Evolutionary conservation across 73 alveolate species (phyloP).

Genomic region (Paramecium tetraurelia): DNA sequence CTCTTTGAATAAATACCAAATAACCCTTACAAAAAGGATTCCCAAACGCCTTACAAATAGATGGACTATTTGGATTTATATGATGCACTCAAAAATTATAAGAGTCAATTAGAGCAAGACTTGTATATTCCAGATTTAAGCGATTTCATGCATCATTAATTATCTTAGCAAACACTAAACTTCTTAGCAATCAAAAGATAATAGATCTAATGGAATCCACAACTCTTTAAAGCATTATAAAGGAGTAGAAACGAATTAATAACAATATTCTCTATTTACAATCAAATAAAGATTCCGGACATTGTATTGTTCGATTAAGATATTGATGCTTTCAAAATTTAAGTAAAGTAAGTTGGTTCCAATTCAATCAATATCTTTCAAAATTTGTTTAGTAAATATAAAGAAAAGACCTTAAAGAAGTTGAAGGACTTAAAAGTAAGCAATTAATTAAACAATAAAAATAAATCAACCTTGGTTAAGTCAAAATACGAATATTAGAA

Average conservation of each 20-base stretch:
- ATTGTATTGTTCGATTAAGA: not conserved
- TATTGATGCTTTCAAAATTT: not conserved
- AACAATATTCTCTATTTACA: not conserved
- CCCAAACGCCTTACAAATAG: not conserved
- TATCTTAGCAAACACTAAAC: not conserved
- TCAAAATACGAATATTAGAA: not conserved
- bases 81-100: not conserved
- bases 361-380: not conserved
- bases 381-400: not conserved
- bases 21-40: not conserved
- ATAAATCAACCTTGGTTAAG: not conserved
- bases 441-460: not conserved
- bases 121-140: not conserved
- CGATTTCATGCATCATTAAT: not conserved
- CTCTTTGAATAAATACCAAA: not conserved
- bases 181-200: not conserved
- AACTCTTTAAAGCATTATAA: not conserved
- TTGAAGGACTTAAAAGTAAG: not conserved
- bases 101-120: not conserved
- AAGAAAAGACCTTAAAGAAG: not conserved
- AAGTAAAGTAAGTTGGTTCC: not conserved
- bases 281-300: not conserved
- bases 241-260: not conserved
- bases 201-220: not conserved
- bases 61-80: not conserved